Evolutionary conservation across 1,139 yeast species (phyloP).

Genomic region (Scheffersomyces illinoinensis): DNA sequence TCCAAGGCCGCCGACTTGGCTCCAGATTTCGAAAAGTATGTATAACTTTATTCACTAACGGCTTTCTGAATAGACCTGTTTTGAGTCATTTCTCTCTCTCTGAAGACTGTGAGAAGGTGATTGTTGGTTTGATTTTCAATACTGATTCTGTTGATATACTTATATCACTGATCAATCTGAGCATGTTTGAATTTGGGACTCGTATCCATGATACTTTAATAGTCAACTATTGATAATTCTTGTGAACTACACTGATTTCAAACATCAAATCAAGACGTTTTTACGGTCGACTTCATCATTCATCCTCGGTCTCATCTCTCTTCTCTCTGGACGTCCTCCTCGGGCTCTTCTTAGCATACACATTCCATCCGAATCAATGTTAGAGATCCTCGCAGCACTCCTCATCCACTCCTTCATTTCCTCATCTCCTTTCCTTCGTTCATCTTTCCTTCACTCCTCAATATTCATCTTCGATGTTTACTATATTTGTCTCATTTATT

Average conservation of each 20-base stretch:
- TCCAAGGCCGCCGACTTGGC: conserved; percentile 68
- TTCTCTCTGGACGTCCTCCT: not conserved
- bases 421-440: conserved; percentile 5
- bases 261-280: too few species aligned
- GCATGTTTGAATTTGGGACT: not conserved
- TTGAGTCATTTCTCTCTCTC: not conserved
- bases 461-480: not conserved
- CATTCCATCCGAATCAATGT: conserved; percentile 2
- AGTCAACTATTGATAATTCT: not conserved
- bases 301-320: not conserved
- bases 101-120: not conserved
- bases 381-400: conserved; percentile 3
- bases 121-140: not conserved
- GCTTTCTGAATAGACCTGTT: not conserved
- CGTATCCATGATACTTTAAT: not conserved
- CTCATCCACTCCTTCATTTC: conserved; percentile 1
- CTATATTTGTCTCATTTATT: not conserved
- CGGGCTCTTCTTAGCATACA: conserved; percentile 1
- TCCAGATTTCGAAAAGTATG: conserved; percentile 68
- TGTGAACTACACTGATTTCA: not conserved
- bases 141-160: not conserved
- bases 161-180: not conserved
- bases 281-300: not conserved
- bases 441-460: conserved; percentile 6
- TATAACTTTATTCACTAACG: conserved; percentile 13